Evolutionary conservation across 2,329 filamentous ascomycete species (phyloP), one percentile per base, ranked within the genome.

Genomic region (Calonectria multiphialidica): DNA sequence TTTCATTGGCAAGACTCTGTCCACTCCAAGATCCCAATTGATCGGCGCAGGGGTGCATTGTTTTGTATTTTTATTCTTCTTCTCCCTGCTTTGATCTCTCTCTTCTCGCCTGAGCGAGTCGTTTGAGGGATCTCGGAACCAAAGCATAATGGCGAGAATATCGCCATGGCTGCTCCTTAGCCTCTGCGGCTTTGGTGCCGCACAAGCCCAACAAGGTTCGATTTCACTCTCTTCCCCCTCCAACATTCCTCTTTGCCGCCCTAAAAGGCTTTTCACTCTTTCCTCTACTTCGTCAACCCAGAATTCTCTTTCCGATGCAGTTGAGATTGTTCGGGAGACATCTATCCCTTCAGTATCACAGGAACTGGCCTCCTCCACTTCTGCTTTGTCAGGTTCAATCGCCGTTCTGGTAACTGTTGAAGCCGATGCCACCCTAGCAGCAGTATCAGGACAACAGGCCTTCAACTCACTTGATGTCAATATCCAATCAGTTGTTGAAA

Each of bases 121-220:
- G 28, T 47, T 57, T 28, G 50, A 66, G 50, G 40, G 53, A 66
- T 55, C 45, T 53, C 21, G 44, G 63, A 55, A 66, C 44, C 50
- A 13, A 57, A 66, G 25, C 44, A 66, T 23, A 9, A 66, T 66
- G 68, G 50, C 50, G 10, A 71, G 50, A 23, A 28, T 66, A 15
- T 71, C 53, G 55, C 25, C 25, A 44, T 71, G 68, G 68, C 21
- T 71, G 18, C 37, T 71, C 35, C 50, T 66, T 13, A 55, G 63
- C 63, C 63, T 71, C 21, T 66, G 63, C 37, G 45, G 42, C 63
- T 42, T 45, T 21, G 61, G 63, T 49, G 35, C 37, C n/a, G 67
- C 62, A n/a, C 45, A 66, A 55, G 68, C 68, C 30, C 63, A 62
- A 66, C 59, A 45, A 70, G 68, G 68, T 71, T 63, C 63, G 63